Evolutionary conservation across 2,329 filamentous ascomycete species (phyloP), one percentile per base, ranked within the genome.

Genomic region (Scolecobasidium constrictum): DNA sequence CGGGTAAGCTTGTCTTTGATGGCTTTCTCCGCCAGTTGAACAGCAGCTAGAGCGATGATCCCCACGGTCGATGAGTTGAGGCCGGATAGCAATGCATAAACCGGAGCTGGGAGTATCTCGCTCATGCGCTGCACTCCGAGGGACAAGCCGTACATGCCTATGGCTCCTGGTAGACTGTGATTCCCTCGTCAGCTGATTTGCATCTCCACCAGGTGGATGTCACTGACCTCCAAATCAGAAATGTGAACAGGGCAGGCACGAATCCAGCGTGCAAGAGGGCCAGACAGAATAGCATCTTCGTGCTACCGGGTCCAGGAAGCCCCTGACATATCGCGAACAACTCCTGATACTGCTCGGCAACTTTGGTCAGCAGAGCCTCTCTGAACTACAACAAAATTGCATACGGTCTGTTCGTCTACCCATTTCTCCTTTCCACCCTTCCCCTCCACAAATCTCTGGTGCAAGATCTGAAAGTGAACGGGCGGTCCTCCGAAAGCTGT

Each of bases 11-110:
- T 65, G 52, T 86, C 81, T 0, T 72, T 78, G 43, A 86, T 78
- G 0, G 81, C 73, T 49, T 83, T 84, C 12, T 77, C 65, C 0
- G 80, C 72, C 0, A 86, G 66, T 53, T 67, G 63, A 15, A 84
- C 76, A 1, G 79, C 82, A 1, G 83, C 81, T 0, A 86, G 62
- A 0, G 80, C 77, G 43, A 86, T 77, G 20, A 86, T 74, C 0
- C 83, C 83, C 0, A 86, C 82, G 0, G 79, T 83, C 0, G 80
- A 74, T 0, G 81, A 73, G 52, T 86, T 86, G 4, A 87, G 66
- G 0, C 83, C 83, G 0, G 78, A 83, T 0, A 87, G 65, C 0
- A 86, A 64, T 0, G 81, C 80, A 51, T 85, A 86, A 0, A 76
- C 81, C 0, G 74, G 68, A 0, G 61, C 54, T 0, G 81, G 82